Percentiles rank a stretch among this genome's conserved stretches.
Evolutionary conservation across 2,329 filamentous ascomycete genomes (phyloP).

Genomic region (Clonostachys chloroleuca): DNA sequence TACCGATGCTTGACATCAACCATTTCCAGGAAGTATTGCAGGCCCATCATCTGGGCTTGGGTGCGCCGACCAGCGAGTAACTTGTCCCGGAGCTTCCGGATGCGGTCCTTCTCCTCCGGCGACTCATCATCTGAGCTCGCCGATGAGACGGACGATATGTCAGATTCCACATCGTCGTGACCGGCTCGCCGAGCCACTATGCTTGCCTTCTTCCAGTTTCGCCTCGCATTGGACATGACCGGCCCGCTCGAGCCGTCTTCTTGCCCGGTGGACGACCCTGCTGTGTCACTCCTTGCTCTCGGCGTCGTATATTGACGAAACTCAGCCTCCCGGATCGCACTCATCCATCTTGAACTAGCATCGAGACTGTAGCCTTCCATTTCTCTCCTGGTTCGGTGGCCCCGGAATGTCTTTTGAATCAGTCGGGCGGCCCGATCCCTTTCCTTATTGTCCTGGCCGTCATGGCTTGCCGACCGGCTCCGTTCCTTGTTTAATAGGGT

Average conservation of each 20-base stretch:
- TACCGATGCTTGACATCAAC: conserved; percentile 84
- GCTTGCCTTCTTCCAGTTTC: conserved; percentile 73
- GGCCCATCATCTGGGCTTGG: conserved; percentile 73
- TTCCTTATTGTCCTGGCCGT: conserved; percentile 4
- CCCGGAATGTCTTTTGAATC: conserved; percentile 72
- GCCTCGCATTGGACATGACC: conserved; percentile 39
- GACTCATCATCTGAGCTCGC: conserved; percentile 22
- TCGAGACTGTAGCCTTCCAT: conserved; percentile 65
- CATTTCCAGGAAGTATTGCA: conserved; percentile 85
- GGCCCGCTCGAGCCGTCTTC: conserved; percentile 5
- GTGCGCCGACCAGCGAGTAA: conserved; percentile 55
- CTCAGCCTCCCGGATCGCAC: conserved; percentile 56
- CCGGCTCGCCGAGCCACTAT: conserved; percentile 69
- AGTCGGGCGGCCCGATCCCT: conserved; percentile 43
- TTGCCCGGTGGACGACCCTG: neutral
- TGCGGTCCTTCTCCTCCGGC: conserved; percentile 28
- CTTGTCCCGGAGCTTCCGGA: conserved; percentile 34
- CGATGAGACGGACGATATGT: conserved; percentile 28
- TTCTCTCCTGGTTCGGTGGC: conserved; percentile 69
- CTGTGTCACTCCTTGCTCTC: conserved; percentile 1
- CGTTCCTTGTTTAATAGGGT: neutral
- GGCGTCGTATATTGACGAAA: conserved; percentile 41
- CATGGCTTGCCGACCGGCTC: conserved; percentile 2
- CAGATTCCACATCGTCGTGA: conserved; percentile 54
- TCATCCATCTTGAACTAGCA: conserved; percentile 66